Conservation (phyloP, 2,329 filamentous ascomycete genomes). For the Aspergillus viridinutans region DNA sequence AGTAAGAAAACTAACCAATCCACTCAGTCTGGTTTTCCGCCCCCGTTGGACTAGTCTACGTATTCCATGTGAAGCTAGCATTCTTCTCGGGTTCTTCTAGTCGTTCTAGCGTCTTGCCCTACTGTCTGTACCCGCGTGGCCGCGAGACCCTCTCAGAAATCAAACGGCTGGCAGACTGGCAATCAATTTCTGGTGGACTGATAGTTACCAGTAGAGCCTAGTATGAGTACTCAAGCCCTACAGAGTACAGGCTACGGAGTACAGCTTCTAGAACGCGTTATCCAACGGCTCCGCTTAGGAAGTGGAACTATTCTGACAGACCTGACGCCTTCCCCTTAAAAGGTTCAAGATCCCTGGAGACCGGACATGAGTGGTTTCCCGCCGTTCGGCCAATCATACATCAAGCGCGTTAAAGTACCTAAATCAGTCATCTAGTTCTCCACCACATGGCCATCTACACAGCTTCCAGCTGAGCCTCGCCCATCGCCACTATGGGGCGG, state of each 20-base stretch:
- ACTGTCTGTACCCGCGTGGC: conserved; percentile 6
- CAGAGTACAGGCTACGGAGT: neutral
- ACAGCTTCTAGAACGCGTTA: neutral
- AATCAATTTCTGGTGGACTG: neutral
- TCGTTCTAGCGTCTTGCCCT: conserved; percentile 20
- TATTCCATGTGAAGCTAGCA: conserved; percentile 13
- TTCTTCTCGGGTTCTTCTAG: conserved; percentile 19
- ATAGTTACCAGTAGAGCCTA: neutral
- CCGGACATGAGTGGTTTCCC: neutral
- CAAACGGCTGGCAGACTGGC: neutral
- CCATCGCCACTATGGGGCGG: conserved; percentile 5
- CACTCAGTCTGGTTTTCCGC: conserved; percentile 11
- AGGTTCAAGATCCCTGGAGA: neutral
- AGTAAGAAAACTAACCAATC: conserved; percentile 12
- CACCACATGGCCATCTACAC: neutral
- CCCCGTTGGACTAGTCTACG: conserved; percentile 13
- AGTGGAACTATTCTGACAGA: neutral
- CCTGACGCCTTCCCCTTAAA: neutral
- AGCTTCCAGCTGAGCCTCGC: neutral
- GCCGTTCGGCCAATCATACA: neutral
- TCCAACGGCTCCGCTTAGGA: neutral
- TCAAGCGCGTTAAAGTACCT: neutral
- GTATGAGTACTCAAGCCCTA: neutral
- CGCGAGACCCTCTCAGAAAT: neutral
- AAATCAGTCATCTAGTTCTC: neutral